Percentiles rank a stretch among this genome's conserved stretches.
Evolutionary conservation across 441 rosid species (phyloP).

Genomic region (Flueggea neowawraea): DNA sequence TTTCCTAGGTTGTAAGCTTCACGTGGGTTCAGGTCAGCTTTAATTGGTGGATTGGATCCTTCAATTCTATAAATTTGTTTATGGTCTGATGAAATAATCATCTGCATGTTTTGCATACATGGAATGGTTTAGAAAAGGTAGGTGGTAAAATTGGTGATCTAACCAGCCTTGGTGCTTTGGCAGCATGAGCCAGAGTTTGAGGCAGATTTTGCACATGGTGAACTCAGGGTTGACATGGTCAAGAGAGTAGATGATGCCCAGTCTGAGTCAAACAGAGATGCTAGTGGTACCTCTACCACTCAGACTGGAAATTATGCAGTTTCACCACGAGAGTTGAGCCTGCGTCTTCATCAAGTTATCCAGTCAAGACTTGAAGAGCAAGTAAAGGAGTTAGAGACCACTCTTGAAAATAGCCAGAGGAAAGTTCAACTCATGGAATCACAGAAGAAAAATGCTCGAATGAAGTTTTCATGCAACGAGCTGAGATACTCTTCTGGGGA

Average conservation of each 20-base stretch:
- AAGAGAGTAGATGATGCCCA: slow-evolving; percentile 21
- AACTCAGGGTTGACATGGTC: slow-evolving; percentile 40
- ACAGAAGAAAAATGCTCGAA: slow-evolving; percentile 27
- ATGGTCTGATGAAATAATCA: neutral
- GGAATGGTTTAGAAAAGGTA: neutral
- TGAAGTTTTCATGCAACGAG: slow-evolving; percentile 29
- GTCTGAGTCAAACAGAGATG: slow-evolving; percentile 43
- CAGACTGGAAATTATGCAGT: slow-evolving; percentile 58
- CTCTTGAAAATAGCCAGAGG: slow-evolving; percentile 66
- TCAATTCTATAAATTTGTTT: too few relatives aligned
- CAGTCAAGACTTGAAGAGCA: slow-evolving; percentile 65
- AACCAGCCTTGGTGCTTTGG: slow-evolving; percentile 3
- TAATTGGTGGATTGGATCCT: too few relatives aligned
- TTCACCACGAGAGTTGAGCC: slow-evolving; percentile 71
- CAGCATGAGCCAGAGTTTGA: slow-evolving; percentile 65
- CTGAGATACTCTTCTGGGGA: slow-evolving; percentile 28
- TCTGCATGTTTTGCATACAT: slow-evolving; percentile 1
- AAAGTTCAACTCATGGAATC: slow-evolving; percentile 55
- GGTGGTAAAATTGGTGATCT: too few relatives aligned
- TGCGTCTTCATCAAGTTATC: slow-evolving; percentile 75
- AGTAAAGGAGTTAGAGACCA: slow-evolving; percentile 65
- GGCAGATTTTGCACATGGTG: slow-evolving; percentile 66
- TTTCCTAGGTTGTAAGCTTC: too few relatives aligned
- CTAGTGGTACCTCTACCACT: slow-evolving; percentile 50
- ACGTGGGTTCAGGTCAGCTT: too few relatives aligned